Conservation (phyloP, 306 rosid genomes). For the Vigna nakashimae region DNA sequence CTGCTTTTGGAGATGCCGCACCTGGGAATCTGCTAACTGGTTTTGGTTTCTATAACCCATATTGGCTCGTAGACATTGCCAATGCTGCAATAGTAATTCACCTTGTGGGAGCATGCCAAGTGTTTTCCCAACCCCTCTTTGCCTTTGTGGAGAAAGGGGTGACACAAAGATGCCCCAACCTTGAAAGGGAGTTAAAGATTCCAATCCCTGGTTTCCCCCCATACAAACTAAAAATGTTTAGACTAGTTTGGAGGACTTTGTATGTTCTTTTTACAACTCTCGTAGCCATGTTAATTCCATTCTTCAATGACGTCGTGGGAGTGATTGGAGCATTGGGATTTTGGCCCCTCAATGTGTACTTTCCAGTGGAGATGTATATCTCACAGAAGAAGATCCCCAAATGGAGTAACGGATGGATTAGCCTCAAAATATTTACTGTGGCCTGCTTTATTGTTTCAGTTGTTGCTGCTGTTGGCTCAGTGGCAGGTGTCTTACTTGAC, state of each 20-base stretch:
- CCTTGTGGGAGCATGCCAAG: conserved; percentile 69
- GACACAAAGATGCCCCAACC: conserved; percentile 34
- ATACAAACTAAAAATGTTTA: conserved; percentile 59
- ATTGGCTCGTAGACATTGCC: conserved; percentile 84
- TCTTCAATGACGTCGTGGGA: conserved; percentile 81
- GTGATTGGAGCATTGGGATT: conserved; percentile 84
- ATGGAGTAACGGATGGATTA: conserved; percentile 79
- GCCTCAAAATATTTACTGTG: conserved; percentile 61
- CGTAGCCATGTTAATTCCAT: conserved; percentile 78
- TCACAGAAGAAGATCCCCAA: conserved; percentile 69
- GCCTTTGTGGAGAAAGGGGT: no score
- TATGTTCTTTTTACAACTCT: conserved; percentile 71
- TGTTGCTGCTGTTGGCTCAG: conserved; percentile 69
- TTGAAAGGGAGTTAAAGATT: conserved; percentile 54
- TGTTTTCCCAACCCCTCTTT: no score
- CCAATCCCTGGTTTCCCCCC: conserved; percentile 52
- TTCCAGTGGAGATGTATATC: conserved; percentile 83
- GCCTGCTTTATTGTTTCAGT: conserved; percentile 57
- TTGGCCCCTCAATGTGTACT: conserved; percentile 83
- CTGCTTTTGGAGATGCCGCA: conserved; percentile 79
- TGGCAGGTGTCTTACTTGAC: conserved; percentile 71
- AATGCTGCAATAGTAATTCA: conserved; percentile 85
- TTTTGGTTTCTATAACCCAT: conserved; percentile 81
- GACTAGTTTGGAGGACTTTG: conserved; percentile 65
- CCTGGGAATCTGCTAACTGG: conserved; percentile 92